Conservation (phyloP, 148 eudicot genomes). For the Fagopyrum tataricum region DNA sequence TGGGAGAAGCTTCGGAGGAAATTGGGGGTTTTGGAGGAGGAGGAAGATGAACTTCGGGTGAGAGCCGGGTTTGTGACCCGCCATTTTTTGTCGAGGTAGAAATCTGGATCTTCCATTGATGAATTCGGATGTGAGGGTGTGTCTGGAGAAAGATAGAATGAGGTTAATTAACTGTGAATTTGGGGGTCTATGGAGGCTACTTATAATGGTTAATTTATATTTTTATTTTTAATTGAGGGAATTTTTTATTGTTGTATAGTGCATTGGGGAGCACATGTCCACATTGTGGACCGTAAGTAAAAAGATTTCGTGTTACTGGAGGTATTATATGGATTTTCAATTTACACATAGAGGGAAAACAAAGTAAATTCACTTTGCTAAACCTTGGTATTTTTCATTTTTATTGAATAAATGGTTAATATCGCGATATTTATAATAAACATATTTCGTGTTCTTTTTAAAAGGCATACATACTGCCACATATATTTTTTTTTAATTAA, state of each 20-base stretch:
- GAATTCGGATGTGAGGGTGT: too few species aligned
- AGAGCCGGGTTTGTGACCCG: background rate
- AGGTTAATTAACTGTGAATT: conserved; percentile 1
- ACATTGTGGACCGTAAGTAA: background rate
- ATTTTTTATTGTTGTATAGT: background rate
- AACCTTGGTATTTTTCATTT: too few species aligned
- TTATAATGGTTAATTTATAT: conserved; percentile 7
- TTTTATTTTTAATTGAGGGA: background rate
- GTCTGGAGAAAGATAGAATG: too few species aligned
- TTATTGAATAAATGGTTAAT: too few species aligned
- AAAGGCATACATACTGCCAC: too few species aligned
- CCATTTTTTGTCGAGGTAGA: conserved; percentile 9
- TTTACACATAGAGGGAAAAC: too few species aligned
- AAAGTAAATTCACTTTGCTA: background rate
- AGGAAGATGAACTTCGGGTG: background rate
- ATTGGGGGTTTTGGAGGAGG: conserved; percentile 25
- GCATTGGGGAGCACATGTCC: background rate
- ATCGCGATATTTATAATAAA: too few species aligned
- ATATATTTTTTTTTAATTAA: too few species aligned
- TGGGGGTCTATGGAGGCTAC: background rate
- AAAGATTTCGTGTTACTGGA: background rate
- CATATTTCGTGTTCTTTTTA: too few species aligned
- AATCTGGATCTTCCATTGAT: conserved; percentile 7
- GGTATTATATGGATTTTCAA: background rate
- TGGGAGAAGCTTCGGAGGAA: conserved; percentile 29